Base-by-base conservation (phyloP, 2,329 filamentous ascomycete genomes). In the Cordyceps cateniannulata region DNA sequence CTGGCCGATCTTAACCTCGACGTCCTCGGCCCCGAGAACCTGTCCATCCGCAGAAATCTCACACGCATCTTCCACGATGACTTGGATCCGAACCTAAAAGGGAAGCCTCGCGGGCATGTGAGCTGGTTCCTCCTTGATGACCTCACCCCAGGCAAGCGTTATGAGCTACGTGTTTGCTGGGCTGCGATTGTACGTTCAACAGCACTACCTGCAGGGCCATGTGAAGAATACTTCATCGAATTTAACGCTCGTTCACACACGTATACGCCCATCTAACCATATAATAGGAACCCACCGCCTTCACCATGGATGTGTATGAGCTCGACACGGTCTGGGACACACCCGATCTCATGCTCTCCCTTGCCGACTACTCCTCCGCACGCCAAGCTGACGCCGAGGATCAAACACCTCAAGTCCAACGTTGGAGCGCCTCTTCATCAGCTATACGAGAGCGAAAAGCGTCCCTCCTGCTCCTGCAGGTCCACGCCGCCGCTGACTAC, bases 81-180 rank as follows among this genome's bases (percentile, higher is more conserved):
- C 8, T 70, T 76, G 2, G 59, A 64, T 16, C 29, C 38, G 24
- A 27, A 57, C 14, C 22, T 22, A 3, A 38, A 20, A 25, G 50
- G 74, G 32, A 60, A 54, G 42, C 80, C 80, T 10, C 71, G 77
- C 14, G 91, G 90, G 8, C 75, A 79, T 12, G 79, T 86, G 56
- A 87, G 89, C 29, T 98, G 95, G 95, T 83, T 92, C 66, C 76
- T 93, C 8, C 82, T 99, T 6, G 83, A 89, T 61, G 77, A 81
- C 38, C 79, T 99, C 59, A 79, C 75, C n/a, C 81, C 85, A 40
- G 84, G 85, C 12, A 87, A 88, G 69, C 84, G 92, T 65, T 97
- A 98, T 79, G 95, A 99, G 78, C 83, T 96, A 53, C 86, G 95
- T 59, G 81, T 97, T 62, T 98, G 93, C 76, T 99, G 93, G 93